Base-by-base conservation (phyloP, 805 yeast species). In the Cyberlindnera subsufficiens region DNA sequence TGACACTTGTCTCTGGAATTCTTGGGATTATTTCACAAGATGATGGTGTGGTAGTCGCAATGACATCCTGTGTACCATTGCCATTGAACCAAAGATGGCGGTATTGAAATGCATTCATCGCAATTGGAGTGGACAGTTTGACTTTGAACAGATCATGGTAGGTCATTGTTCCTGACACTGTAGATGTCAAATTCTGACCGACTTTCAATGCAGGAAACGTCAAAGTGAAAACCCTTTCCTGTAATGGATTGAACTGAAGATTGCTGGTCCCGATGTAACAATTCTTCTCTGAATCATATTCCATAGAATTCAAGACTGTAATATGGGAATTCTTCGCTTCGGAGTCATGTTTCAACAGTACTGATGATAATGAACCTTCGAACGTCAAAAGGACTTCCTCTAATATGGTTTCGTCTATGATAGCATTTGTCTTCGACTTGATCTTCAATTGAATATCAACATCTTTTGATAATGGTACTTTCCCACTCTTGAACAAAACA, bases 21-120 rank as follows among this genome's bases (percentile, higher is more conserved):
- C 68, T 62, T 14, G 77, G 75, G 7, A 67, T 51, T 3, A 68
- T 58, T 31, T 63, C 63, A 25, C 47, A 44, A 6, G 42, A 31
- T 8, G 37, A 37, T 5, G 65, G 63, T n/a, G 47, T 44, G 2
- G 16, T 17, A 3, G 52, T 41, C 10, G 46, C 45, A 10, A 60
- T 32, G 25, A 52, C 37, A 30, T 44, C 35, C 33, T 49, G 32
- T 6, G 17, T 30, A 2, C 39, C 44, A 14, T 38, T 33, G 14
- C 32, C 39, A 29, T 45, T 38, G 13, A 30, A 8, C 59, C 58
- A 57, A 6, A 35, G 13, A 37, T 47, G 44, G 20, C 49, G 44
- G 14, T 40, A 42, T 35, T 50, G 19, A 16, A 52, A 45, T 3
- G 43, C 37, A 15, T 46, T 45, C 4, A 34, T 22, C 3, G 32